phyloP scores from a whole-genome alignment of 2,329 filamentous ascomycete species.

The Talaromyces sp. region DNA sequence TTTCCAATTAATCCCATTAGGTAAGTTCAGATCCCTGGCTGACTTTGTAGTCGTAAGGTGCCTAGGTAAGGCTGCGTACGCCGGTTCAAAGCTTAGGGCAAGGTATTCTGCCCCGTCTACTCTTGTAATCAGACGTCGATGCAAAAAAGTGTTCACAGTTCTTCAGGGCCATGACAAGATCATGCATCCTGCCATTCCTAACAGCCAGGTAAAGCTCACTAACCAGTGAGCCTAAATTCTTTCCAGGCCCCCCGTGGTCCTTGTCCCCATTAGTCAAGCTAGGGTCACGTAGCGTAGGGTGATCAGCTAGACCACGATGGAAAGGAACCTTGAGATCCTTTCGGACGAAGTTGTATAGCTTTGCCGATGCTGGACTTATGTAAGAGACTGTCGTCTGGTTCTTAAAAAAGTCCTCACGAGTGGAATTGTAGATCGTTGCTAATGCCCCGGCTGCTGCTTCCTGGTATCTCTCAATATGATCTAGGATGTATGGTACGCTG shows the following conservation, averaged over 20 bases:
- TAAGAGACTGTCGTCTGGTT: constrained; percentile 17
- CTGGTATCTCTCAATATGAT: constrained; percentile 9
- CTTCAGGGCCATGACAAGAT: constrained; percentile 10
- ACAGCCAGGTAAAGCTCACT: constrained; percentile 24
- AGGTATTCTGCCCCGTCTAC: too few relatives aligned
- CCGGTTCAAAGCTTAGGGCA: too few relatives aligned
- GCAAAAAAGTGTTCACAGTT: too few relatives aligned
- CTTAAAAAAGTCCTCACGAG: constrained; percentile 18
- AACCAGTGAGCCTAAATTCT: constrained; percentile 22
- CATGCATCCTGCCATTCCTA: constrained; percentile 18
- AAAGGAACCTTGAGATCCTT: constrained; percentile 29
- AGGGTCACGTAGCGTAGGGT: constrained; percentile 19
- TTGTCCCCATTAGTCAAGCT: background rate
- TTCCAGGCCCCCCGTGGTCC: constrained; percentile 12
- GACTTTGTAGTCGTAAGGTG: too few relatives aligned
- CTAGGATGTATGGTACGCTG: background rate
- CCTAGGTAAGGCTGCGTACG: too few relatives aligned
- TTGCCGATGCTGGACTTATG: constrained; percentile 28
- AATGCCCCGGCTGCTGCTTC: constrained; percentile 5
- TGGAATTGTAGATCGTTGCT: constrained; percentile 13
- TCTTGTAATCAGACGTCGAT: too few relatives aligned
- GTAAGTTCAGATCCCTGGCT: too few relatives aligned
- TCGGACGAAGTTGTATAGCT: constrained; percentile 35
- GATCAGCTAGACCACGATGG: constrained; percentile 28
- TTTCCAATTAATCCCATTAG: too few relatives aligned